phyloP scores from a whole-genome alignment of 306 rosid species.

The Quercus parvula region DNA sequence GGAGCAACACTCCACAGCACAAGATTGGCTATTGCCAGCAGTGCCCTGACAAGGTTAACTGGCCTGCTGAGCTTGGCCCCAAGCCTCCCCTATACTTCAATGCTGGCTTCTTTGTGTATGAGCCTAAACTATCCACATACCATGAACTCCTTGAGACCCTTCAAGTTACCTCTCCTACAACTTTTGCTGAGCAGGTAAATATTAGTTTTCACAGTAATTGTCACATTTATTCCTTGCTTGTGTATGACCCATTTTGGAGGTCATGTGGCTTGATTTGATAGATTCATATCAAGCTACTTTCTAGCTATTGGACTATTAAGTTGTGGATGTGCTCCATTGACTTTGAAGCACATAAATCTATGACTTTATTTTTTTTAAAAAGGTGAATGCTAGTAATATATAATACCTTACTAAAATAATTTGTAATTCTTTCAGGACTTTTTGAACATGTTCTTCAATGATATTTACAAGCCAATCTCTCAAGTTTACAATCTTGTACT shows the following conservation, averaged over 20 bases:
- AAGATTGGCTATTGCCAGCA: slow-evolving; percentile 75
- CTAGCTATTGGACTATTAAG: no score
- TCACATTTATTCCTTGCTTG: neutral
- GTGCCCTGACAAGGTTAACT: slow-evolving; percentile 58
- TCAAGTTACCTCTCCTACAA: slow-evolving; percentile 45
- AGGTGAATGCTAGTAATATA: no score
- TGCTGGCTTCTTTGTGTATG: slow-evolving; percentile 74
- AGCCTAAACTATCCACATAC: slow-evolving; percentile 51
- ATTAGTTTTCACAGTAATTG: neutral
- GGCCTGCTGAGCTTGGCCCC: slow-evolving; percentile 57
- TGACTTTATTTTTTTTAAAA: no score
- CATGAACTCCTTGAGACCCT: slow-evolving; percentile 44
- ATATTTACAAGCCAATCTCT: slow-evolving; percentile 55
- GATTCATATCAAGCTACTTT: no score
- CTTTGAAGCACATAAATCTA: no score
- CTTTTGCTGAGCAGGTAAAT: slow-evolving; percentile 78
- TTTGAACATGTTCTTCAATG: slow-evolving; percentile 62
- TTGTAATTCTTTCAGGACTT: slow-evolving; percentile 42
- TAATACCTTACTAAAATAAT: no score
- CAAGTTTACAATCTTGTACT: slow-evolving; percentile 59
- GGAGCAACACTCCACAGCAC: slow-evolving; percentile 61
- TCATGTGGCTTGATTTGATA: no score
- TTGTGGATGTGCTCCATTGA: no score
- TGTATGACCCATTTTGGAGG: no score
- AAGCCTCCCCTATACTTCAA: slow-evolving; percentile 79